A percentile compares a stretch with the other conserved stretches of the same genome.
These are phyloP conservation scores for Murraya koenigii DNA, from an alignment of 345 rosid genomes.

Conservation along the genomic window DNA sequence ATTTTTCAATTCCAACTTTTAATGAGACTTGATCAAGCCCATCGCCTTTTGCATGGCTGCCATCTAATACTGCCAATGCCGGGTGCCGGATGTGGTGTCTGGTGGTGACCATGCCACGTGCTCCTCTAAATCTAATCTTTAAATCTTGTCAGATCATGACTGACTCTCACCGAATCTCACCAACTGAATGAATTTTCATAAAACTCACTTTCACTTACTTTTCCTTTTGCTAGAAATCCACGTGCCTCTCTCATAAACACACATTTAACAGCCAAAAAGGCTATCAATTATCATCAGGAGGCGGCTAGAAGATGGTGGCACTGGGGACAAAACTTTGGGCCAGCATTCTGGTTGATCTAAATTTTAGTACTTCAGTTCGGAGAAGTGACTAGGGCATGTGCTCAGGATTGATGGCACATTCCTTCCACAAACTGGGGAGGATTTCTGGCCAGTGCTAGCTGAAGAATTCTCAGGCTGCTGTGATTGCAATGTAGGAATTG, in stretches of 20 bases:
- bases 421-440: constrained; percentile 63
- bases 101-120: constrained; percentile 8
- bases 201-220: background rate
- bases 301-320: background rate
- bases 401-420: constrained; percentile 49
- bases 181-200: background rate
- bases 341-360: background rate
- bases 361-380: constrained; percentile 47
- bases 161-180: background rate
- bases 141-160: background rate
- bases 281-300: too few species aligned
- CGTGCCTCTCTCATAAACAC: background rate
- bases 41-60: background rate
- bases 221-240: background rate
- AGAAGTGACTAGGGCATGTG: constrained; percentile 43
- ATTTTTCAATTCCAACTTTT: background rate
- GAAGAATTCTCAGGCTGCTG: constrained; percentile 37
- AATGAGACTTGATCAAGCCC: background rate
- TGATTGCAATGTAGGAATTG: constrained; percentile 24
- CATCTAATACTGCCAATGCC: background rate
- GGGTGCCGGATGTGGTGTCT: background rate
- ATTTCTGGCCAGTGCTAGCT: constrained; percentile 33
- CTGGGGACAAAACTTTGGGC: background rate
- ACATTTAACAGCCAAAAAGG: background rate
- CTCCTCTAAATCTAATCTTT: background rate